A percentile compares a stretch with the other conserved stretches of the same genome.
Conservation (phyloP, 257 asterid genomes). For the Echites panduratus region DNA sequence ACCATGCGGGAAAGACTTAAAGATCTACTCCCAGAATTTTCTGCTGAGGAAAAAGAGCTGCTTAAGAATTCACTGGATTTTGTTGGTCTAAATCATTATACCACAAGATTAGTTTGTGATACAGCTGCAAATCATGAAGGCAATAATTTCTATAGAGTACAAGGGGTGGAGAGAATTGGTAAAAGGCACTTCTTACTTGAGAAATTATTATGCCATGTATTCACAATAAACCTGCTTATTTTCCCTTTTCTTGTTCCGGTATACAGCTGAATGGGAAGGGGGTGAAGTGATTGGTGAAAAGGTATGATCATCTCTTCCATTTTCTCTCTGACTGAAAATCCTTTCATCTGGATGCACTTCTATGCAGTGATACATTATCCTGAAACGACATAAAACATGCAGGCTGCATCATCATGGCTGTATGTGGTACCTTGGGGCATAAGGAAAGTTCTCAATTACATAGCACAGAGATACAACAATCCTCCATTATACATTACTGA, state of each 20-base stretch:
- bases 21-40: conserved; percentile 44
- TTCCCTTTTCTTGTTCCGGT: not conserved
- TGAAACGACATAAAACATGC: conserved; percentile 18
- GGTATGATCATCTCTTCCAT: conserved; percentile 20
- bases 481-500: conserved; percentile 43
- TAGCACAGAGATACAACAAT: conserved; percentile 39
- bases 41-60: conserved; percentile 36
- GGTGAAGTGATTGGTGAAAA: conserved; percentile 49
- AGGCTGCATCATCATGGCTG: conserved; percentile 56
- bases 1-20: conserved; percentile 43
- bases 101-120: conserved; percentile 42
- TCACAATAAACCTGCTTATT: not conserved
- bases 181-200: not conserved
- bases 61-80: conserved; percentile 45
- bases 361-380: not conserved
- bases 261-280: conserved; percentile 34
- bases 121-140: conserved; percentile 28
- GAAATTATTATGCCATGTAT: not conserved
- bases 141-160: conserved; percentile 38
- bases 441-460: conserved; percentile 37
- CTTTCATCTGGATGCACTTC: conserved; percentile 2
- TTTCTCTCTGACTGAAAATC: not conserved
- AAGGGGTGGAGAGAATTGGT: conserved; percentile 51
- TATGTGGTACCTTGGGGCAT: conserved; percentile 55
- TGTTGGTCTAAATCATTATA: conserved; percentile 52